Conservation (phyloP, 192 early-diverging fungal species). For the Linnemannia hyalina region DNA sequence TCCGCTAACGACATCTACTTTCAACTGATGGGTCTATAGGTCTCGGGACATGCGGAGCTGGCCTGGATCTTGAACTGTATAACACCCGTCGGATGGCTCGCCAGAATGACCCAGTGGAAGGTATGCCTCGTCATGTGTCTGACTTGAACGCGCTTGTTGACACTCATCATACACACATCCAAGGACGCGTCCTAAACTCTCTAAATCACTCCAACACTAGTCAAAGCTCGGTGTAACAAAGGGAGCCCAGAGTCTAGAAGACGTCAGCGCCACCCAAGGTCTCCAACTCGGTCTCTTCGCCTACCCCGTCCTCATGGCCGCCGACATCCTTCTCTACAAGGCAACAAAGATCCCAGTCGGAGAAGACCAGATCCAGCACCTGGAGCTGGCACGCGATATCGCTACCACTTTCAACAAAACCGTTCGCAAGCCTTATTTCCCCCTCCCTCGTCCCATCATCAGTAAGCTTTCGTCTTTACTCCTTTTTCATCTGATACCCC, state of each 20-base stretch:
- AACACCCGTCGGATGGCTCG: slow-evolving; percentile 90
- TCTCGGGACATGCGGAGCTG: slow-evolving; percentile 84
- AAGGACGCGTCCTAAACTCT: background rate
- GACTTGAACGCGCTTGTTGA: background rate
- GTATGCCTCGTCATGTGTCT: slow-evolving; percentile 23
- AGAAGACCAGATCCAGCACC: slow-evolving; percentile 93
- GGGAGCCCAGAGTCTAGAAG: slow-evolving; percentile 60
- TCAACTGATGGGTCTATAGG: slow-evolving; percentile 29
- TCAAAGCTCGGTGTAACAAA: slow-evolving; percentile 58
- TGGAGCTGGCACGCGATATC: slow-evolving; percentile 89
- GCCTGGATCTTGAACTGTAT: slow-evolving; percentile 90
- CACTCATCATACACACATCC: background rate
- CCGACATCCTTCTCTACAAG: slow-evolving; percentile 91
- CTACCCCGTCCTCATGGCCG: slow-evolving; percentile 93
- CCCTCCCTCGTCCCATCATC: slow-evolving; percentile 74
- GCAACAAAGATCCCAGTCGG: slow-evolving; percentile 92
- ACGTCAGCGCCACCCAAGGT: slow-evolving; percentile 56
- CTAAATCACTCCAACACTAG: slow-evolving; percentile 12
- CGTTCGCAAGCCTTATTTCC: slow-evolving; percentile 73
- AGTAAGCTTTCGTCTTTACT: slow-evolving; percentile 53
- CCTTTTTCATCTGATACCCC: background rate
- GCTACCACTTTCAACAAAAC: slow-evolving; percentile 82
- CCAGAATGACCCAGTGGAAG: slow-evolving; percentile 98
- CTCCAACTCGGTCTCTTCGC: slow-evolving; percentile 85
- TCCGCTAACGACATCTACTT: background rate